A percentile compares a stretch with the other conserved stretches of the same genome.
These are phyloP conservation scores for Candida ulmi DNA, from an alignment of 805 yeast genomes.

Conservation along the genomic window DNA sequence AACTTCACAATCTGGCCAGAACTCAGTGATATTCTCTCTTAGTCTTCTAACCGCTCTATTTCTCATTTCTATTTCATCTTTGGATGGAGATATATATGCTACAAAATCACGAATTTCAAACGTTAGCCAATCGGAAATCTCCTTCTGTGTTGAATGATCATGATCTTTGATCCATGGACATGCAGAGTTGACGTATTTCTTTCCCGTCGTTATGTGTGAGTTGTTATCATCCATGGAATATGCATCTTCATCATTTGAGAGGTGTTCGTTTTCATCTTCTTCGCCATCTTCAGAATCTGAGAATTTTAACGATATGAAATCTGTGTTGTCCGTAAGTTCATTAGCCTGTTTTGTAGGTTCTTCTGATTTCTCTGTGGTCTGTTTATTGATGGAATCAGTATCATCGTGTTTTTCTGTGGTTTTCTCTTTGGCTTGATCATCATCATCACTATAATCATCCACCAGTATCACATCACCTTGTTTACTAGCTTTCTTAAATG, in stretches of 20 bases:
- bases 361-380: not conserved
- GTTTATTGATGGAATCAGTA: too few relatives aligned
- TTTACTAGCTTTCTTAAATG: not conserved
- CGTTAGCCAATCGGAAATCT: conserved; percentile 82
- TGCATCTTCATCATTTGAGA: conserved; percentile 19
- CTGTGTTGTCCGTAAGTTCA: conserved; percentile 32
- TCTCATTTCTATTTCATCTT: conserved; percentile 62
- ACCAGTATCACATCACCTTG: conserved; percentile 3
- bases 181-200: conserved; percentile 19
- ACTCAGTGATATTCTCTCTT: conserved; percentile 40
- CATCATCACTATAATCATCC: conserved; percentile 9
- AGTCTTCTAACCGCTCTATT: conserved; percentile 59
- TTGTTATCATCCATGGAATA: conserved; percentile 23
- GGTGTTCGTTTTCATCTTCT: not conserved
- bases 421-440: not conserved
- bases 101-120: conserved; percentile 82
- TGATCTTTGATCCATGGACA: conserved; percentile 75
- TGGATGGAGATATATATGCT: conserved; percentile 79
- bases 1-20: conserved; percentile 78
- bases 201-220: conserved; percentile 9
- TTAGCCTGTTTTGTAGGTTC: conserved; percentile 9
- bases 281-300: conserved; percentile 22
- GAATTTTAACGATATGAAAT: conserved; percentile 35
- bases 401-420: too few relatives aligned
- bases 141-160: conserved; percentile 71